Conservation (phyloP, 106 monocot species). For the Dendrobium chrysotoxum region DNA sequence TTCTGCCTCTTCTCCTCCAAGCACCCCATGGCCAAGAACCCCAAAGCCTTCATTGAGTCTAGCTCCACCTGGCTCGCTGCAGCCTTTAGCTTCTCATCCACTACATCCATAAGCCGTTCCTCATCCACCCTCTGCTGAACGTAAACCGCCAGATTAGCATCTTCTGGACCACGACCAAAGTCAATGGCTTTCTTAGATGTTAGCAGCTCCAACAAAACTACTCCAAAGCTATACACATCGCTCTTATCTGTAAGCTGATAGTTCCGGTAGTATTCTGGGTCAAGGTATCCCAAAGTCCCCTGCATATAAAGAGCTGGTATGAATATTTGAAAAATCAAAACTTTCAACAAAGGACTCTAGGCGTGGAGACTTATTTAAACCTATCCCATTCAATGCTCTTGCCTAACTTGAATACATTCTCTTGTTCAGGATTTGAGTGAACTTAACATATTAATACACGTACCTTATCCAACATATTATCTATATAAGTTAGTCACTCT, state of each 20-base stretch:
- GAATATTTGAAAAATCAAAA: too few relatives aligned
- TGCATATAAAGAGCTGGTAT: constrained; percentile 10
- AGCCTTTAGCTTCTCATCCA: constrained; percentile 26
- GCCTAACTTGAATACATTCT: too few relatives aligned
- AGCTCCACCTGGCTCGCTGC: constrained; percentile 41
- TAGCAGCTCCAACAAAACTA: constrained; percentile 58
- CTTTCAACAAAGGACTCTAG: too few relatives aligned
- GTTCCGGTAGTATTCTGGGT: constrained; percentile 90
- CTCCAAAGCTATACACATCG: constrained; percentile 87
- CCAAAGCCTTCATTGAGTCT: constrained; percentile 53
- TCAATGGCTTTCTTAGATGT: constrained; percentile 62
- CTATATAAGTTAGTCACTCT: too few relatives aligned
- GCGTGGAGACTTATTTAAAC: too few relatives aligned
- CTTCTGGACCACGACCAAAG: constrained; percentile 36
- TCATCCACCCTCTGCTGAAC: constrained; percentile 37
- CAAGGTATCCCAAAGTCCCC: constrained; percentile 83
- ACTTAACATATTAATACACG: too few relatives aligned
- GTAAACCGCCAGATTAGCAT: constrained; percentile 54
- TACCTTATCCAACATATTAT: too few relatives aligned
- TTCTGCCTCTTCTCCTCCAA: constrained; percentile 59
- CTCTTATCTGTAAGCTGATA: constrained; percentile 96
- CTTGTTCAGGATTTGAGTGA: too few relatives aligned
- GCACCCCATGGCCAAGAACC: constrained; percentile 54
- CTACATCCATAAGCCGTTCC: constrained; percentile 45
- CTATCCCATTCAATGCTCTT: too few relatives aligned